A percentile compares a stretch with the other conserved stretches of the same genome.
Evolutionary conservation across 176 grass and related monocot species (phyloP).

Genomic region (Oryza longistaminata): DNA sequence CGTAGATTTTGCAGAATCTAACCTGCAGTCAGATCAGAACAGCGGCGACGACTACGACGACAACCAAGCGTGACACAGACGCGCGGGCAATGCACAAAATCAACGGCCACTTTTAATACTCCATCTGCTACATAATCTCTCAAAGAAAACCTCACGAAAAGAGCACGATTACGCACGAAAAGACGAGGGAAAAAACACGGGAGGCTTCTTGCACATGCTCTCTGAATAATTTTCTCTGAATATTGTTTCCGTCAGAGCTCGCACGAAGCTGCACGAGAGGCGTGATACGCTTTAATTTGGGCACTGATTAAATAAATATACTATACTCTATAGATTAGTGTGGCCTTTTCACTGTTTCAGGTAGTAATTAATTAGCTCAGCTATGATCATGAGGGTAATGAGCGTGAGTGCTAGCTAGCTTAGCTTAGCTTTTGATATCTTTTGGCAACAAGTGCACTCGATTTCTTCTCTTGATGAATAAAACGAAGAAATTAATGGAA

Average conservation of each 20-base stretch:
- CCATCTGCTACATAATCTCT: background rate
- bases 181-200: background rate
- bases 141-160: constrained; percentile 19
- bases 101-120: background rate
- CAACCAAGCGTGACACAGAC: background rate
- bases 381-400: background rate
- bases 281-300: constrained; percentile 15
- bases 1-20: constrained; percentile 17
- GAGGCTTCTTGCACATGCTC: background rate
- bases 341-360: background rate
- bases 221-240: background rate
- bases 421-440: background rate
- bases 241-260: background rate
- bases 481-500: background rate
- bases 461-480: background rate
- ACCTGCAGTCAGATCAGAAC: background rate
- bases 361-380: background rate
- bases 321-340: background rate
- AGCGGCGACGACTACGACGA: background rate
- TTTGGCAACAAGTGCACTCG: background rate
- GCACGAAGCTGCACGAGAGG: constrained; percentile 15
- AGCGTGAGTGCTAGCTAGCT: background rate
- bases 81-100: background rate
- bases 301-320: background rate
- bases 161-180: background rate